Base-by-base conservation (phyloP, 148 eudicot genomes). In the Beta vulgaris region DNA sequence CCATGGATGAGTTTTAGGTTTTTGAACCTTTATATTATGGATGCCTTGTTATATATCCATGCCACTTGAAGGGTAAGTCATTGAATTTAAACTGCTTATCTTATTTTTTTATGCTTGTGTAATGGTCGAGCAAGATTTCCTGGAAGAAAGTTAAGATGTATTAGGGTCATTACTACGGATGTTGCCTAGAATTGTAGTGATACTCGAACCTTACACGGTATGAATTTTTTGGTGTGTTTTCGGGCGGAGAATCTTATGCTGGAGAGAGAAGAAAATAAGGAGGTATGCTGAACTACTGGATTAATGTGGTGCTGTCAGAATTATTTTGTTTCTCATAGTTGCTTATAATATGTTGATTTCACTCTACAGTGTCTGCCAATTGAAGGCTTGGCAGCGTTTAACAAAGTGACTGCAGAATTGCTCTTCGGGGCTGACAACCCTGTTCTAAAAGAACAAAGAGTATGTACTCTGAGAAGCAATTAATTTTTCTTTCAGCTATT, bases 311-410 rank as follows among this genome's bases (percentile, higher is more conserved):
- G 44, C 49, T 29, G 67, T 60, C 26, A 28, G 44, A 44, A 25
- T 68, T 40, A 43, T 74, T 57, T 54, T 71, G 60, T 53, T 32
- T 28, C 66, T 11, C 35, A 60, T 34, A 39, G 65, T 77, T 78
- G 69, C 74, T 77, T 77, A 73, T 34, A 31, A 60, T 23, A 35
- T 59, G 61, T 68, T 67, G 36, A 18, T 63, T 72, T 83, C 63
- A 1, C 21, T 82, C 78, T 72, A 36, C 82, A 95, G 98, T 95
- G 92, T 87, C 90, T 95, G 65, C 93, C 98, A 57, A 95, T 95
- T 64, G 98, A 95, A 85, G 98, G 98, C 60, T 83, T 95, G 91
- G 96, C 96, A 81, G 92, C 96, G 51, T 95, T 95, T 78, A 95
- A 92, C 82, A 92, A 92, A 85, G 96, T 62, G 48, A 95, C 98